Conservation (phyloP, 768 basidiomycete genomes). For the Chiua virens region DNA sequence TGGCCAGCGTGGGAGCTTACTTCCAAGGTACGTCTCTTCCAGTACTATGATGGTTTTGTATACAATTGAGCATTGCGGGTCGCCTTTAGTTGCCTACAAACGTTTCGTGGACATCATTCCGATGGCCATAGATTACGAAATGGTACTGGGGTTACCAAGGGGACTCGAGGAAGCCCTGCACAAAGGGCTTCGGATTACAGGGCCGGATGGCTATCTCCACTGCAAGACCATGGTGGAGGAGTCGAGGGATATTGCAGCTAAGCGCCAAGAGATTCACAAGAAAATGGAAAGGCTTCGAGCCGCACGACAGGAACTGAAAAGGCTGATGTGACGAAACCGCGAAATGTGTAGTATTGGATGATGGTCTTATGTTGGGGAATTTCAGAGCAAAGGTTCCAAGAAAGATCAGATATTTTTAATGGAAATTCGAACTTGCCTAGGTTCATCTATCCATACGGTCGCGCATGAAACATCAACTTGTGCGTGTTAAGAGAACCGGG, state of each 20-base stretch:
- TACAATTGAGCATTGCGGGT: neutral
- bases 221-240: conserved; percentile 57
- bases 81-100: conserved; percentile 44
- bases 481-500: too few relatives aligned
- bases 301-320: conserved; percentile 42
- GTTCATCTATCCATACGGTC: too few relatives aligned
- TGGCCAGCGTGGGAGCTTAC: conserved; percentile 72
- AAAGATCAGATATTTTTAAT: too few relatives aligned
- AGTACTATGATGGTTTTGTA: too few relatives aligned
- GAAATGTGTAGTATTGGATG: too few relatives aligned
- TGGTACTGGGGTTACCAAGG: conserved; percentile 46
- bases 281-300: conserved; percentile 49
- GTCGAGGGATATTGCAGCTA: conserved; percentile 40
- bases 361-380: too few relatives aligned
- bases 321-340: conserved; percentile 10
- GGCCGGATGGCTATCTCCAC: conserved; percentile 42
- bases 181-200: conserved; percentile 51
- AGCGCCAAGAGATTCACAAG: conserved; percentile 48
- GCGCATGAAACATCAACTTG: too few relatives aligned
- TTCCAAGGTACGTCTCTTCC: conserved; percentile 61
- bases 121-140: conserved; percentile 40
- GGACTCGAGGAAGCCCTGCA: conserved; percentile 47
- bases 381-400: too few relatives aligned
- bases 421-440: too few relatives aligned
- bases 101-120: conserved; percentile 46